phyloP scores from a whole-genome alignment of 2,329 filamentous ascomycete genomes.

The Fusarium irregulare region DNA sequence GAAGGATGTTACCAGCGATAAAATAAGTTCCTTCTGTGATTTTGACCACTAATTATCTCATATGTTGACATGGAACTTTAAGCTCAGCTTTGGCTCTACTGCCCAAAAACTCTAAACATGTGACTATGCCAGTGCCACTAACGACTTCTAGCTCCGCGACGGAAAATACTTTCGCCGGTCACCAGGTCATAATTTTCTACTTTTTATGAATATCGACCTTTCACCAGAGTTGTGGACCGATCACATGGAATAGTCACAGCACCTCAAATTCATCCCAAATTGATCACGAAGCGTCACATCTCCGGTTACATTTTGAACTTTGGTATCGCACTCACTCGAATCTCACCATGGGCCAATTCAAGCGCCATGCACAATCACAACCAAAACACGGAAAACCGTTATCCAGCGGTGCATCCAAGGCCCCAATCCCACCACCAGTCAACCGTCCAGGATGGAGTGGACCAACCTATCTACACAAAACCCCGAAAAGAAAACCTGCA shows the following conservation, averaged over 20 bases:
- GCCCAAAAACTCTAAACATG: too few relatives aligned
- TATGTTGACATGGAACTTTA: too few relatives aligned
- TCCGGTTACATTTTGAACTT: background rate
- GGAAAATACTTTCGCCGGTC: constrained; percentile 12
- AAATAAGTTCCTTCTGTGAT: too few relatives aligned
- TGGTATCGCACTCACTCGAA: fast-evolving
- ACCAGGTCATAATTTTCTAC: background rate
- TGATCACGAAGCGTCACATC: background rate
- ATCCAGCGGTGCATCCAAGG: constrained; percentile 11
- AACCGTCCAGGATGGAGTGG: constrained; percentile 17
- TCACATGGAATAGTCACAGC: too few relatives aligned
- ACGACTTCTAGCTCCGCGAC: background rate
- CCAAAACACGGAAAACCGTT: constrained; percentile 16
- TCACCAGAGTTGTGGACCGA: background rate
- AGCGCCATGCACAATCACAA: constrained; percentile 14
- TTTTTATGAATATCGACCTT: background rate
- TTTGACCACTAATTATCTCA: too few relatives aligned
- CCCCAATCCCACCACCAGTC: constrained; percentile 9
- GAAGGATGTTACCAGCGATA: too few relatives aligned
- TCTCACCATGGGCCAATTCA: constrained; percentile 1
- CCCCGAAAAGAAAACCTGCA: background rate
- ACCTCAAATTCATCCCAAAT: too few relatives aligned
- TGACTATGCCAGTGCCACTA: too few relatives aligned
- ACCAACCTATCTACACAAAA: constrained; percentile 17
- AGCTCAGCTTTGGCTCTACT: too few relatives aligned